phyloP scores from a whole-genome alignment of 257 asterid species.

The Linderniella brevidens region DNA sequence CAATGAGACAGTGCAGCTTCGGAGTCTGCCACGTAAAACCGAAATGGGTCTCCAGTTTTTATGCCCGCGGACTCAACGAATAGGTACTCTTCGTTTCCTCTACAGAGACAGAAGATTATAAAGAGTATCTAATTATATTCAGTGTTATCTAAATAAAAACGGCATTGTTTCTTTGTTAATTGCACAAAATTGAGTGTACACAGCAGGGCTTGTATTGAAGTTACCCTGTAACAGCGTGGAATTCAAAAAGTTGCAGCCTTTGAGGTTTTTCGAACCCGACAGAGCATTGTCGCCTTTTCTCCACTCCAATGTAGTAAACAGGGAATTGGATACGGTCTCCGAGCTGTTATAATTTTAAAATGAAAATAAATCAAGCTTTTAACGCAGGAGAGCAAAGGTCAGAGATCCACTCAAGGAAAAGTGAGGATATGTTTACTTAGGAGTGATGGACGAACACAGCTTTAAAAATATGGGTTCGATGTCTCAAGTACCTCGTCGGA shows the following conservation, averaged over 20 bases:
- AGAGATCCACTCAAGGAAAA: no score
- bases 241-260: conserved; percentile 50
- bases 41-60: conserved; percentile 56
- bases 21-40: conserved; percentile 40
- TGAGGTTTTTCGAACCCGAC: conserved; percentile 47
- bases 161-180: background rate
- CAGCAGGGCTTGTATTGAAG: background rate
- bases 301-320: conserved; percentile 53
- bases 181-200: background rate
- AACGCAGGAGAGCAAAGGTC: background rate
- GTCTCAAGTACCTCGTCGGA: conserved; percentile 17
- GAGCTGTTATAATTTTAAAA: conserved; percentile 25
- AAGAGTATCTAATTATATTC: no score
- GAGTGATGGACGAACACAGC: conserved; percentile 5
- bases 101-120: conserved; percentile 14
- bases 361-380: background rate
- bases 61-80: conserved; percentile 40
- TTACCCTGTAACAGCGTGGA: conserved; percentile 71
- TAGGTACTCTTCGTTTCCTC: conserved; percentile 75
- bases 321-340: conserved; percentile 36
- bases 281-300: conserved; percentile 52
- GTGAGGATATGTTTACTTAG: no score
- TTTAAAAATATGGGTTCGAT: conserved; percentile 1
- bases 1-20: conserved; percentile 28
- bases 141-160: conserved; percentile 1